phyloP scores from a whole-genome alignment of 495 filamentous ascomycete genomes.

The Talaromyces ruber region DNA sequence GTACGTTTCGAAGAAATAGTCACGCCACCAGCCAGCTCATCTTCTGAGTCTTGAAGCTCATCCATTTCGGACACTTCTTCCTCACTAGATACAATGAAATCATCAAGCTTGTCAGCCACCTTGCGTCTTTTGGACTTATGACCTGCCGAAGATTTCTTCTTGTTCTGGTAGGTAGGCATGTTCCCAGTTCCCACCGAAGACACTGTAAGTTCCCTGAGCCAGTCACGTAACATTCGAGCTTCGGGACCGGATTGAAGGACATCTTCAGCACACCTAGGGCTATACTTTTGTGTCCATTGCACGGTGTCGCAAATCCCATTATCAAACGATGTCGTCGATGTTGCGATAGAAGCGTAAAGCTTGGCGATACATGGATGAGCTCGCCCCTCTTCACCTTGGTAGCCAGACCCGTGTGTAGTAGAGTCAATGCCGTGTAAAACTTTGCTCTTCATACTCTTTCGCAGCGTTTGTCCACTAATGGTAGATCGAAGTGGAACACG shows the following conservation, averaged over 20 bases:
- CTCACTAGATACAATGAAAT: slow-evolving; percentile 78
- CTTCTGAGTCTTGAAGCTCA: slow-evolving; percentile 56
- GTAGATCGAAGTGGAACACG: slow-evolving; percentile 26
- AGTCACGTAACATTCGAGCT: slow-evolving; percentile 64
- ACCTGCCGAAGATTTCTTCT: slow-evolving; percentile 26
- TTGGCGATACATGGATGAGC: slow-evolving; percentile 51
- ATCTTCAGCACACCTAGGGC: slow-evolving; percentile 57
- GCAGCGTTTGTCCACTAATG: slow-evolving; percentile 26
- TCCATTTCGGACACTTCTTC: slow-evolving; percentile 72
- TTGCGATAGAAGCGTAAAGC: slow-evolving; percentile 50
- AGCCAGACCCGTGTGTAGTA: not conserved
- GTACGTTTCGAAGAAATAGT: slow-evolving; percentile 46
- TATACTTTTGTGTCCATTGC: slow-evolving; percentile 82
- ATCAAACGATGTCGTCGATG: slow-evolving; percentile 71
- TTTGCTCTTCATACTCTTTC: slow-evolving; percentile 23
- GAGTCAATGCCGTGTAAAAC: slow-evolving; percentile 16
- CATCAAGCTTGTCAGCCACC: slow-evolving; percentile 62
- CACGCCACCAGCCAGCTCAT: slow-evolving; percentile 35
- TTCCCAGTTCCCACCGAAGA: slow-evolving; percentile 60
- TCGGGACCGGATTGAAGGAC: slow-evolving; percentile 74
- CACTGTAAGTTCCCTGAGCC: slow-evolving; percentile 71
- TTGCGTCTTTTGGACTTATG: slow-evolving; percentile 61
- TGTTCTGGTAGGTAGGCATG: slow-evolving; percentile 29
- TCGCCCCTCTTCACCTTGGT: not conserved
- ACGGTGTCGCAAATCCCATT: slow-evolving; percentile 60